These are phyloP conservation scores for Ogataea haglerorum DNA, from an alignment of 805 yeast species.

Conservation along the genomic window DNA sequence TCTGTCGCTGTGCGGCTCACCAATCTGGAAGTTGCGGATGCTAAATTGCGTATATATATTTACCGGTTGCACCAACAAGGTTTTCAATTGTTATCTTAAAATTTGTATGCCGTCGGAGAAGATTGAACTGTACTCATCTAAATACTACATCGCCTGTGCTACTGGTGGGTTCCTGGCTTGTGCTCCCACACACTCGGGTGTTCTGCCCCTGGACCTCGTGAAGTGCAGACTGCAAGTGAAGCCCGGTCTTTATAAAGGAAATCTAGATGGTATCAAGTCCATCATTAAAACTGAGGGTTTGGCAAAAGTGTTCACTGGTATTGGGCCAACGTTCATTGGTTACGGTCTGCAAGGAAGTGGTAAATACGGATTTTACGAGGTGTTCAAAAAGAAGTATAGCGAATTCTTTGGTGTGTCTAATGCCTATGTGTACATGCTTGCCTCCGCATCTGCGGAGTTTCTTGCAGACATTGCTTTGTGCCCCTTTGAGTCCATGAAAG, in stretches of 20 bases:
- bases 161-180: constrained; percentile 83
- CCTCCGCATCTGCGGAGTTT: constrained; percentile 93
- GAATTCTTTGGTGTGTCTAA: constrained; percentile 65
- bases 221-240: constrained; percentile 92
- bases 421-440: constrained; percentile 72
- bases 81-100: neutral
- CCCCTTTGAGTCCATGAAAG: constrained; percentile 95
- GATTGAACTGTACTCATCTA: constrained; percentile 54
- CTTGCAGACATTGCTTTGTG: constrained; percentile 86
- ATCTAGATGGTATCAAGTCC: constrained; percentile 74
- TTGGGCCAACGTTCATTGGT: constrained; percentile 90
- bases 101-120: constrained; percentile 19
- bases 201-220: constrained; percentile 90
- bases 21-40: constrained; percentile 11
- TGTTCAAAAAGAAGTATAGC: constrained; percentile 77
- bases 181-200: constrained; percentile 94
- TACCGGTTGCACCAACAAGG: neutral
- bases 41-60: neutral
- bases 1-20: constrained; percentile 5
- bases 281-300: constrained; percentile 73
- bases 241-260: constrained; percentile 66
- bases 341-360: constrained; percentile 97
- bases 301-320: constrained; percentile 76
- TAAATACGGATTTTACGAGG: constrained; percentile 93
- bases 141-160: constrained; percentile 72